Evolutionary conservation across 2,329 filamentous ascomycete genomes (phyloP), one percentile per base, ranked within the genome.

Genomic region (Ceratocystis cubensis): DNA sequence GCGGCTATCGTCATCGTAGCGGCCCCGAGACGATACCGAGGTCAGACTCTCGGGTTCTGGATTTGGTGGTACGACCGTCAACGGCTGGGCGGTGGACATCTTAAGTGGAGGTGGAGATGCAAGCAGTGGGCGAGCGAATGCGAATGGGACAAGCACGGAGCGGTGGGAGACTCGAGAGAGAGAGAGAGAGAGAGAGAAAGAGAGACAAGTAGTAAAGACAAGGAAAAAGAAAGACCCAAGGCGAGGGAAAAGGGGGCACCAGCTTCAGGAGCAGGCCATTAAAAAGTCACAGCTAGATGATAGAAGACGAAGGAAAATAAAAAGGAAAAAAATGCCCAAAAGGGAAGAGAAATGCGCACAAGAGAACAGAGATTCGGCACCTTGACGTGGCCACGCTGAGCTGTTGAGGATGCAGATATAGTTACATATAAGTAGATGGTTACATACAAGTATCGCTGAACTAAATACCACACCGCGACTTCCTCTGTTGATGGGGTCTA

Each of bases 111-210:
- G 8, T 3, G 48, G n/a, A 10, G 33, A 37, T 10, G 17, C 8
- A 37, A 10, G 33, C 8, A 37, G 33, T 37, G 8, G 33, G 33
- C 33, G 46, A 37, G 25, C 17, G 53, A 25, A 33, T 20, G 10
- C 4, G 46, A 37, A 13, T 37, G 46, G 46, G 6, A 17, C 13
- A 22, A 17, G 53, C 53, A 59, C 53, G 53, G 53, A 17, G 53
- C 53, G 28, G 53, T 59, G 15, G 53, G 53, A 59, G 53, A 30
- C 53, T 59, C 53, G 53, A 59, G 53, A 28, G 48, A 22, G 48
- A 25, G 48, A 53, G 13, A 10, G 48, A 8, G 48, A 22, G 48
- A 25, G 48, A 53, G 13, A 10, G 48, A 8, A 2, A 28, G 8
- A 15, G 2, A 15, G 53, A 7, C 30, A 33, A 33, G 30, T 33